Conservation (phyloP, 2,329 filamentous ascomycete genomes). For the Sporothrix pallida region DNA sequence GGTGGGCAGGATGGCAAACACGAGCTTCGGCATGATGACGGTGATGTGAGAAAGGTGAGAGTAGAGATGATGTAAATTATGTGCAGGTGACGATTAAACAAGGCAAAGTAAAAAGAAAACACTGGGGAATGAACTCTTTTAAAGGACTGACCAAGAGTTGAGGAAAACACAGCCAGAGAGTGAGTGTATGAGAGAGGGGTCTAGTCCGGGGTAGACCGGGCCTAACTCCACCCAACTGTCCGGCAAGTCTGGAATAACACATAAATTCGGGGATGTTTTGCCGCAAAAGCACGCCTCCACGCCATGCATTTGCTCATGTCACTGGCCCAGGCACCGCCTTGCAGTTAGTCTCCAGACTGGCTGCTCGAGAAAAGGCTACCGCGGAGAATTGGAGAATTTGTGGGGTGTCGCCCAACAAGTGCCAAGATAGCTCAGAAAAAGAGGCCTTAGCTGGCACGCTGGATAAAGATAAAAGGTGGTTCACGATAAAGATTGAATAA, state of each 20-base stretch:
- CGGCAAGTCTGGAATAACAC: background rate
- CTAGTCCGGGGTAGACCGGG: constrained; percentile 19
- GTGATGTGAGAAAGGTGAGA: background rate
- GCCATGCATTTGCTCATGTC: constrained; percentile 15
- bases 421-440: background rate
- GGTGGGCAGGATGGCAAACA: constrained; percentile 34
- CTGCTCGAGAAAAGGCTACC: background rate
- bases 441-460: background rate
- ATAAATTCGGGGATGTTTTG: constrained; percentile 25
- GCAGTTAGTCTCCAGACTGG: background rate
- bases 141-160: background rate
- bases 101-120: background rate
- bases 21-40: constrained; percentile 31
- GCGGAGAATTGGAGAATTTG: constrained; percentile 27
- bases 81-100: background rate
- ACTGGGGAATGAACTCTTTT: background rate
- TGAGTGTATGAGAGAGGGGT: background rate
- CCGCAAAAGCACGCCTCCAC: constrained; percentile 2
- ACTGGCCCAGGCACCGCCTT: background rate
- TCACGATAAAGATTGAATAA: background rate
- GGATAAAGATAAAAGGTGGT: background rate
- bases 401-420: background rate
- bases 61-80: background rate
- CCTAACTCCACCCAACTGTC: constrained; percentile 1
- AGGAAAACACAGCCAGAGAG: constrained; percentile 6